Evolutionary conservation across 139 green algal species (phyloP).

Genomic region (Tetratostichococcus sp.): DNA sequence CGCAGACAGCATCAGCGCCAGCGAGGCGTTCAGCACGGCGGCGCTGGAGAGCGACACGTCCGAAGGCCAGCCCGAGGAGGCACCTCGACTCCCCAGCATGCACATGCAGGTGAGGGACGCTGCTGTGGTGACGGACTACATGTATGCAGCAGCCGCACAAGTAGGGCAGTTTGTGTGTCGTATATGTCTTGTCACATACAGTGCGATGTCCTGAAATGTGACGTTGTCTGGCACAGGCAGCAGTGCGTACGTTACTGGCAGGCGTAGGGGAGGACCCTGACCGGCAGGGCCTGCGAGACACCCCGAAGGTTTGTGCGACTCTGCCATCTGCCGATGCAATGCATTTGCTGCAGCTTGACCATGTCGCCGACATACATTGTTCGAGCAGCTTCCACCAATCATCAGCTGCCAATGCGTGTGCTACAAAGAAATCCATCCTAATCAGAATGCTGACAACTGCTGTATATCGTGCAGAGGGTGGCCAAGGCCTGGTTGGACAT

Average conservation of each 20-base stretch:
- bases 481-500: constrained; percentile 85
- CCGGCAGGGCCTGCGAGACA: constrained; percentile 80
- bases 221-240: constrained; percentile 3
- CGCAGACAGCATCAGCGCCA: not conserved
- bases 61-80: not conserved
- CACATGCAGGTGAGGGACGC: not conserved
- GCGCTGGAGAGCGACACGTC: not conserved
- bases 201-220: not conserved
- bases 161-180: too few species aligned
- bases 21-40: not conserved
- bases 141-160: too few species aligned
- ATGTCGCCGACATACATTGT: too few species aligned
- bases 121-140: too few species aligned
- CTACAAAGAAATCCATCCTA: too few species aligned
- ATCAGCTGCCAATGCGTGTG: too few species aligned
- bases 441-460: too few species aligned
- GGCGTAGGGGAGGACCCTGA: constrained; percentile 75
- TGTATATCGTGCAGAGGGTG: constrained; percentile 77
- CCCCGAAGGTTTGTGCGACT: constrained; percentile 66
- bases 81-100: too few species aligned
- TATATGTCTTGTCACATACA: too few species aligned
- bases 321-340: too few species aligned
- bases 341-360: too few species aligned
- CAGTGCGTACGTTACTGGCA: constrained; percentile 59
- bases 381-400: too few species aligned